Evolutionary conservation across 148 eudicot genomes (phyloP), one percentile per base, ranked within the genome.

Genomic region (Polygonum maritimum): DNA sequence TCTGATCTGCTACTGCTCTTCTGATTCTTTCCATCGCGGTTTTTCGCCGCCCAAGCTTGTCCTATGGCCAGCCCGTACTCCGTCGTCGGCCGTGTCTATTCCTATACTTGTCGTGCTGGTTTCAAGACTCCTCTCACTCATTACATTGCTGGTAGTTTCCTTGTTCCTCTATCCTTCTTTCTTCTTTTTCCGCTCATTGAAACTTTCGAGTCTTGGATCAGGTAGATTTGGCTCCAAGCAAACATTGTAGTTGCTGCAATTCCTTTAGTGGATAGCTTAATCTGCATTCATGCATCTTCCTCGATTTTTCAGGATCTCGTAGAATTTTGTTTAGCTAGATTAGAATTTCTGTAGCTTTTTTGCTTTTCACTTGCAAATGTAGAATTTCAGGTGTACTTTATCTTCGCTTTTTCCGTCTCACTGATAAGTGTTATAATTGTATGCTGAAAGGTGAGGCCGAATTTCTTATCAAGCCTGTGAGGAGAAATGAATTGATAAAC

Each of bases 401-500:
- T n/a, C 5, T 26, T 62, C 38, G 11, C 38, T 15, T 21, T 22
- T 60, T 26, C 36, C 38, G 8, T 22, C 67, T 60, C 35, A 8
- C 67, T 60, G 36, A 10, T 60, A 4, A 8, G 31, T 12, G 19
- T 10, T 62, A 26, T 69, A 86, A 81, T 74, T 88, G 91, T 75
- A 74, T 86, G 77, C 74, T 80, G 49, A 88, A 84, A 80, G 89
- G 91, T 55, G 89, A 89, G 7, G 88, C 87, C 49, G 88, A 88
- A 73, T 88, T 84, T 80, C 85, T 88, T 33, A 81, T 85, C 74
- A 86, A 88, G 75, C 91, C 89, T 48, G 85, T 88, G 77, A 80
- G 88, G 63, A 86, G 79, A 82, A 88, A 88, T 71, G 91, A 88
- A 70, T 81, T 88, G 55, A 86, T 84, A 79, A 88, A 88, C 70